Evolutionary conservation across 2,329 filamentous ascomycete genomes (phyloP).

Genomic region (Verruconis gallopava): DNA sequence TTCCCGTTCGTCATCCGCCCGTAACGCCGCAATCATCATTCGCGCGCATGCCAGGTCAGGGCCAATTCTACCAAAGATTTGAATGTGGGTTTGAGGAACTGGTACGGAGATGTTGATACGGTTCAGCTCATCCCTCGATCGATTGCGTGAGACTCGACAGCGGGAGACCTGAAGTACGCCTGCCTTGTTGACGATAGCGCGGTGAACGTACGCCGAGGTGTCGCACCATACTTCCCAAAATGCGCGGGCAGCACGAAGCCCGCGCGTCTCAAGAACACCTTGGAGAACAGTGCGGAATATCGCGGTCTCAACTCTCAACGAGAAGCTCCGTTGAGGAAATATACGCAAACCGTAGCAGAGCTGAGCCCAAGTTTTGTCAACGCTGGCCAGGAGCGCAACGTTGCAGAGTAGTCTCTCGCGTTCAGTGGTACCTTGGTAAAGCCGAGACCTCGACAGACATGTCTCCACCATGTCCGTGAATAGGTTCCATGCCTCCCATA

Average conservation of each 20-base stretch:
- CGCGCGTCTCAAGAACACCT: conserved; percentile 39
- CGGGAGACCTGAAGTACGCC: neutral
- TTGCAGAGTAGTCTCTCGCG: neutral
- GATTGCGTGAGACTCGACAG: no score
- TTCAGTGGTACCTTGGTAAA: neutral
- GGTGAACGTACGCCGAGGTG: neutral
- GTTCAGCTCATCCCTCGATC: no score
- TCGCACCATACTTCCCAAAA: conserved; percentile 37
- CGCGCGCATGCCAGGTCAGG: no score
- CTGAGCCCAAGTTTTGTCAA: conserved; percentile 9
- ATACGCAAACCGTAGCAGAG: conserved; percentile 8
- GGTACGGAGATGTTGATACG: no score
- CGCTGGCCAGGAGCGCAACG: conserved; percentile 5
- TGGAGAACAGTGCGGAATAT: conserved; percentile 42
- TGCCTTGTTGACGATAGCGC: neutral
- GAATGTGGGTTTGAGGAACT: no score
- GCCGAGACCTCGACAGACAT: neutral
- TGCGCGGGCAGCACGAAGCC: conserved; percentile 32
- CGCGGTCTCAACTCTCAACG: conserved; percentile 19
- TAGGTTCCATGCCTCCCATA: neutral
- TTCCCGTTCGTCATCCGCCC: no score
- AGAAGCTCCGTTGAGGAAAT: conserved; percentile 4
- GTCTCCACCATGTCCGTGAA: neutral
- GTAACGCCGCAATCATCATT: no score
- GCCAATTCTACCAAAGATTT: no score